These are phyloP conservation scores for Podospora bellae-mahoneyi DNA, from an alignment of 495 filamentous ascomycete species.

Conservation along the genomic window DNA sequence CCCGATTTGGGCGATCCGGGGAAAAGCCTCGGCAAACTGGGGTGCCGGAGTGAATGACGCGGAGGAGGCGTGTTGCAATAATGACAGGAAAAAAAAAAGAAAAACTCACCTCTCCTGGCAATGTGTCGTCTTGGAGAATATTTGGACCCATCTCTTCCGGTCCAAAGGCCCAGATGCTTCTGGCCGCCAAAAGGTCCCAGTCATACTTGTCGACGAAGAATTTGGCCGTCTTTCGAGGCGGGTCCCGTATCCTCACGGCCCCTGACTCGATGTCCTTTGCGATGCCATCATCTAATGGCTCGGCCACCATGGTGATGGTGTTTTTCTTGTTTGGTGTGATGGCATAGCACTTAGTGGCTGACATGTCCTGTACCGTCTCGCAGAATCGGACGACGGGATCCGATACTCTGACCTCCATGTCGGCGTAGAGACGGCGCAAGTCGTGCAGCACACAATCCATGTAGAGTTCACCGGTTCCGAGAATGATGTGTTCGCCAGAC, in stretches of 20 bases:
- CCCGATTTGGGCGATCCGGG: conserved; percentile 17
- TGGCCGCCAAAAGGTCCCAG: conserved; percentile 89
- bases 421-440: conserved; percentile 86
- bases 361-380: conserved; percentile 97
- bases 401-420: conserved; percentile 98
- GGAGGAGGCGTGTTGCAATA: neutral
- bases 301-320: conserved; percentile 97
- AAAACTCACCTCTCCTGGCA: conserved; percentile 67
- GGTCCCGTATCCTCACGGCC: conserved; percentile 86
- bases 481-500: conserved; percentile 92
- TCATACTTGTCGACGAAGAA: conserved; percentile 98
- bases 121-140: conserved; percentile 93
- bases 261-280: conserved; percentile 93
- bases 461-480: conserved; percentile 94
- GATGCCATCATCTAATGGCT: conserved; percentile 90
- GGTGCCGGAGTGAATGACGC: neutral
- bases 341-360: conserved; percentile 95
- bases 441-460: conserved; percentile 99
- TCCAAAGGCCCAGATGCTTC: conserved; percentile 98
- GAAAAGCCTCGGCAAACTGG: conserved; percentile 3
- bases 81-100: conserved; percentile 17
- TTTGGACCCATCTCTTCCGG: conserved; percentile 95
- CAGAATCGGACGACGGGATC: conserved; percentile 97
- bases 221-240: conserved; percentile 86
- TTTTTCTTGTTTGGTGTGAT: conserved; percentile 99